phyloP scores from a whole-genome alignment of 176 grass and related monocot species.

The Triticum monococcum region DNA sequence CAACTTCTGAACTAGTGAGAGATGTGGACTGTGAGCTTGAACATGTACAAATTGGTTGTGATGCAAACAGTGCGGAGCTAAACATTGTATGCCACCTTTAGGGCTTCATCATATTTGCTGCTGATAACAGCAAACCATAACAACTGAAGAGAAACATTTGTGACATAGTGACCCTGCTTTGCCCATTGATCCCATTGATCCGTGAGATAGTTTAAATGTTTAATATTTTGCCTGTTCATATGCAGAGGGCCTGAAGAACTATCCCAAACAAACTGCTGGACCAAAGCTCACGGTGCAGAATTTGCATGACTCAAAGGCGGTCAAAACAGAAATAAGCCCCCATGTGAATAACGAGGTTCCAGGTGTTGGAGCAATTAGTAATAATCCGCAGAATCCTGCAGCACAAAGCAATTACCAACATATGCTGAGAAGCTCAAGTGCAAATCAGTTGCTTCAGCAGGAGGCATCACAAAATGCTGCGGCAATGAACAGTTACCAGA shows the following conservation, averaged over 20 bases:
- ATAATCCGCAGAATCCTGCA: slow-evolving; percentile 41
- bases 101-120: slow-evolving; percentile 9
- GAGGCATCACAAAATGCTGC: slow-evolving; percentile 48
- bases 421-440: slow-evolving; percentile 57
- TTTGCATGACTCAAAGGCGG: slow-evolving; percentile 48
- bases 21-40: not conserved
- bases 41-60: not conserved
- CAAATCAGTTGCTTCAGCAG: slow-evolving; percentile 53
- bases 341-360: slow-evolving; percentile 44
- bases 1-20: not conserved
- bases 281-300: slow-evolving; percentile 48
- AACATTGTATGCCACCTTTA: not conserved
- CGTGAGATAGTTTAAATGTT: slow-evolving; percentile 22
- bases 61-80: not conserved
- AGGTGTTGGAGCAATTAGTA: slow-evolving; percentile 21
- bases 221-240: slow-evolving; percentile 28
- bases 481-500: slow-evolving; percentile 62
- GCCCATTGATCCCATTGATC: not conserved
- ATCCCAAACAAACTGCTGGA: slow-evolving; percentile 40
- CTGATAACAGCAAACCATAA: slow-evolving; percentile 8
- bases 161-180: not conserved
- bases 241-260: slow-evolving; percentile 86
- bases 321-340: slow-evolving; percentile 46
- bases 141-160: not conserved
- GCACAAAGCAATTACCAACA: slow-evolving; percentile 66